A percentile compares a stretch with the other conserved stretches of the same genome.
phyloP scores from a whole-genome alignment of 169 alveolate species.

The Fabrea salina region DNA sequence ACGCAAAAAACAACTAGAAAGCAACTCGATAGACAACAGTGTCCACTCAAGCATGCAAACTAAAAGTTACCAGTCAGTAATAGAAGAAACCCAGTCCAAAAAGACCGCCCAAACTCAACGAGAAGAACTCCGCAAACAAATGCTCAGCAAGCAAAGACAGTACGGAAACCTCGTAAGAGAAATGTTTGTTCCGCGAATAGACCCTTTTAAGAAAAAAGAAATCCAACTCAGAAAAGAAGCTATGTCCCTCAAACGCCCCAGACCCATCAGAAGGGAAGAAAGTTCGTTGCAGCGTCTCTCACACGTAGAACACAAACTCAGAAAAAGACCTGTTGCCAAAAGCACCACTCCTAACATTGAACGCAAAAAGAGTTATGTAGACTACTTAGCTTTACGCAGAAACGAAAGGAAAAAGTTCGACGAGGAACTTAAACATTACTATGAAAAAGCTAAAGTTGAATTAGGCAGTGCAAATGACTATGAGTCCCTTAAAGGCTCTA shows the following conservation, averaged over 20 bases:
- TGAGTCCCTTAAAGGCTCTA: background rate
- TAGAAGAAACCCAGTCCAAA: too few species aligned
- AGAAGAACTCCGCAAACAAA: background rate
- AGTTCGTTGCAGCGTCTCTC: background rate
- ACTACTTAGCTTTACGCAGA: constrained; percentile 6
- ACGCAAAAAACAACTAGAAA: background rate
- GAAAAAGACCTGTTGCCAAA: background rate
- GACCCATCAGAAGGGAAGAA: background rate
- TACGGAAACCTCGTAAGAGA: constrained; percentile 19
- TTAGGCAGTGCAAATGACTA: background rate
- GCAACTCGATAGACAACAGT: background rate
- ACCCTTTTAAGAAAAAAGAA: constrained; percentile 7
- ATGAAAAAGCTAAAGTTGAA: background rate
- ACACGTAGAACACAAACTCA: background rate
- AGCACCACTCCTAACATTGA: background rate
- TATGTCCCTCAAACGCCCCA: background rate
- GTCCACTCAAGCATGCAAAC: background rate
- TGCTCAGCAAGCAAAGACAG: background rate
- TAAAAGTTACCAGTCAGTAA: too few species aligned
- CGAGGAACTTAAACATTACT: background rate
- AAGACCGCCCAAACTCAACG: background rate
- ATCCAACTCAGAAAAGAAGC: background rate
- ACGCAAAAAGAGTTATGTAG: background rate
- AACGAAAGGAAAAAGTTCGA: background rate
- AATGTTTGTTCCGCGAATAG: background rate